Evolutionary conservation across 176 grass and related monocot genomes (phyloP).

Genomic region (Echinochloa phyllopogon): DNA sequence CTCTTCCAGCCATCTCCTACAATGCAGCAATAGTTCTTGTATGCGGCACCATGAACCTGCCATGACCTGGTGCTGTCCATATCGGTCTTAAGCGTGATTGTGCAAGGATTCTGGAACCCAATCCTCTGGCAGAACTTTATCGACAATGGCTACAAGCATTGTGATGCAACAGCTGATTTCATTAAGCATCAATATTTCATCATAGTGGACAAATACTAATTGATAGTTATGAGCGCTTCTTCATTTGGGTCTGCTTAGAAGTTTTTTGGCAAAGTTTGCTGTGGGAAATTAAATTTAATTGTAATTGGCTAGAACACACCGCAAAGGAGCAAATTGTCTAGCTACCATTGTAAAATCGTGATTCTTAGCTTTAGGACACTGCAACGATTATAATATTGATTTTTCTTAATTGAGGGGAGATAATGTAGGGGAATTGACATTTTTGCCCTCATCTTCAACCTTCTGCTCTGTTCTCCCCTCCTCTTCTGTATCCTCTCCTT

Average conservation of each 20-base stretch:
- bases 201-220: neutral
- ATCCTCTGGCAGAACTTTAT: neutral
- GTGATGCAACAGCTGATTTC: neutral
- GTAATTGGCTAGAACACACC: no score
- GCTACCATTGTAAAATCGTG: no score
- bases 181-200: neutral
- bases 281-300: no score
- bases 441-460: no score
- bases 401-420: no score
- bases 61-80: slow-evolving; percentile 11
- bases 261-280: neutral
- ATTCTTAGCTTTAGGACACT: no score
- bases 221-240: neutral
- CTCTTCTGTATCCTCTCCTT: no score
- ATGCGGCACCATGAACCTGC: slow-evolving; percentile 6
- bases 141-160: slow-evolving; percentile 19
- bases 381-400: no score
- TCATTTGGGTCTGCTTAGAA: neutral
- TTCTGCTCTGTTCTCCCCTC: no score
- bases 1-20: neutral
- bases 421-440: no score
- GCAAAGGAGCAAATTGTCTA: no score
- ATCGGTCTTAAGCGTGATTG: slow-evolving; percentile 16
- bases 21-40: neutral
- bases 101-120: neutral